Percentiles rank a stretch among this genome's conserved stretches.
Conservation (phyloP, 2,329 filamentous ascomycete species). For the Monosporascus cannonballus region DNA sequence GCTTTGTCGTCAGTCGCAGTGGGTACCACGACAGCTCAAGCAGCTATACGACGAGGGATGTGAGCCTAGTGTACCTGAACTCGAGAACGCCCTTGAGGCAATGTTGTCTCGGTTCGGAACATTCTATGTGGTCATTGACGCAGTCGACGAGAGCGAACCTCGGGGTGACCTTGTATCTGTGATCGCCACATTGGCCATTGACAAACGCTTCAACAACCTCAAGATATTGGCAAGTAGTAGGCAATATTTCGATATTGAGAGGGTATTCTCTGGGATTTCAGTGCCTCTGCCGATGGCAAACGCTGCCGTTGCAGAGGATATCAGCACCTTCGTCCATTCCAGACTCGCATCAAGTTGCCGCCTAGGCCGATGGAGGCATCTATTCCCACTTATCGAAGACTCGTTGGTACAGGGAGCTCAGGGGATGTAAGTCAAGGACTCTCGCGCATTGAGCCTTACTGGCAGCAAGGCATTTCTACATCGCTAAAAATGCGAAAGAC, state of each 20-base stretch:
- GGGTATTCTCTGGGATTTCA: constrained; percentile 1
- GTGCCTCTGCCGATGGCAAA: constrained; percentile 3
- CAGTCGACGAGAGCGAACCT: constrained; percentile 14
- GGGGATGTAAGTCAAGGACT: constrained; percentile 9
- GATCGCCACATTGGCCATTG: constrained; percentile 3
- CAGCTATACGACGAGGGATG: constrained; percentile 1
- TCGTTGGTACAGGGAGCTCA: constrained; percentile 1
- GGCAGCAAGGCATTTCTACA: too few relatives aligned
- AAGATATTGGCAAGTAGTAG: constrained; percentile 12
- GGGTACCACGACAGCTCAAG: constrained; percentile 7
- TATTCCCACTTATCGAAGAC: constrained; percentile 2
- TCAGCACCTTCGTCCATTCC: constrained; percentile 5
- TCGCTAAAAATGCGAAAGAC: not conserved
- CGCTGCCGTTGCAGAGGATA: constrained; percentile 6
- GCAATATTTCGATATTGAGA: constrained; percentile 9
- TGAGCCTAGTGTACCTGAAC: constrained; percentile 5
- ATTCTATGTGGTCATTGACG: constrained; percentile 14
- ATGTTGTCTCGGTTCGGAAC: constrained; percentile 1
- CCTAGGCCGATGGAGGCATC: constrained; percentile 2
- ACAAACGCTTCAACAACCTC: constrained; percentile 9
- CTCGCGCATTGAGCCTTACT: not conserved
- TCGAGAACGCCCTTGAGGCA: constrained; percentile 5
- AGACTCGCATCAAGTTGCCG: not conserved
- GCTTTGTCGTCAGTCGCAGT: constrained; percentile 4
- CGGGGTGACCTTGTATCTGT: constrained; percentile 5